Evolutionary conservation across 108 stramenopile species (phyloP), one percentile per base, ranked within the genome.

Genomic region (Cyclotella sp.): DNA sequence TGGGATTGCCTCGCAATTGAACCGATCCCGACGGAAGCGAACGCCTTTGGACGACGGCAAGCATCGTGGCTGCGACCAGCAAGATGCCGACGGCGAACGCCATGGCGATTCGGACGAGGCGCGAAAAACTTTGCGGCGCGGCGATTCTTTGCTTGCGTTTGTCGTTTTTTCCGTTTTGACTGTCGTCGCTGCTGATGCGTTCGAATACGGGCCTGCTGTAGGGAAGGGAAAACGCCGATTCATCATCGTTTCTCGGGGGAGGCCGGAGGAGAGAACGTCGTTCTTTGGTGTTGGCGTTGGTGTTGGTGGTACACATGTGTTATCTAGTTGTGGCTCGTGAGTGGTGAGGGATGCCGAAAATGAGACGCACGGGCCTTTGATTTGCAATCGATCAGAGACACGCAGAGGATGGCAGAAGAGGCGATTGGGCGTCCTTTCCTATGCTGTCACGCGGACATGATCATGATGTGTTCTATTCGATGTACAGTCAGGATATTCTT

Each of bases 271-370:
- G 55, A 12, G 55, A 22, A 24, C 55, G 55, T 1, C 55, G 55
- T 57, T 57, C 55, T 57, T 57, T 57, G 4, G 55, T 57, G 55
- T n/a, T 26, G 4, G 55, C 24, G 55, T n/a, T 26, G n/a, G 12
- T 57, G 55, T 34, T 34, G 34, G 34, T 34, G 2, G 34, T 34
- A 6, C 34, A 34, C 34, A 34, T 34, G 2, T 2, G 34, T 2
- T 6, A 34, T 2, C 4, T 34, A 34, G 34, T 5, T 34, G 2
- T n/a, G n/a, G n/a, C n/a, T n/a, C n/a, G n/a, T n/a, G n/a, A n/a
- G n/a, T n/a, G n/a, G n/a, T n/a, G n/a, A n/a, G n/a, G n/a, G n/a
- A n/a, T n/a, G n/a, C n/a, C n/a, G n/a, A n/a, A n/a, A n/a, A n/a
- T n/a, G n/a, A n/a, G n/a, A n/a, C n/a, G n/a, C n/a, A n/a, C n/a